Percentiles rank a stretch among this genome's conserved stretches.
Conservation (phyloP, 169 alveolate species). For the Perkinsus marinus region DNA sequence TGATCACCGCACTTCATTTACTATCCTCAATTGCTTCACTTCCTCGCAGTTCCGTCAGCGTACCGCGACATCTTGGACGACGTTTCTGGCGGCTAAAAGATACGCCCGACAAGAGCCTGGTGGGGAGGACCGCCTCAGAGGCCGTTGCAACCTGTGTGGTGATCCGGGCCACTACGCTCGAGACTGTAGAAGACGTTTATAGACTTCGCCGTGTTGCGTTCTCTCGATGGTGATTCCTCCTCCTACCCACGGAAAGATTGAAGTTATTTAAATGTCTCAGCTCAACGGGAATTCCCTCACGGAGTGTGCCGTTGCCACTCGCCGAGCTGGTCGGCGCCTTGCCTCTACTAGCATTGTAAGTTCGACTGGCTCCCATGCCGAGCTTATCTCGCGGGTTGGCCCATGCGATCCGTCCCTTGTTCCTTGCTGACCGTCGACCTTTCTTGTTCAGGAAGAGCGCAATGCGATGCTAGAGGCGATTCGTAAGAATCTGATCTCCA, state of each 20-base stretch:
- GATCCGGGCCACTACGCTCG: neutral
- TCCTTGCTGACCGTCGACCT: neutral
- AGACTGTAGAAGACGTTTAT: neutral
- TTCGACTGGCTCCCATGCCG: neutral
- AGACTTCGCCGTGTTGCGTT: neutral
- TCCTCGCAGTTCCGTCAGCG: neutral
- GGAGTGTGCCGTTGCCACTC: neutral
- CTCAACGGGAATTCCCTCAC: neutral
- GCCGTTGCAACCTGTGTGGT: neutral
- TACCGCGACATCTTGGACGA: neutral
- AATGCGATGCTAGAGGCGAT: conserved; percentile 10
- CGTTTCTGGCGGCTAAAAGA: neutral
- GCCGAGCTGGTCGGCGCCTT: neutral
- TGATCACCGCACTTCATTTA: neutral
- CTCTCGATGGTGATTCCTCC: too few species aligned
- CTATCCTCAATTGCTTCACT: neutral
- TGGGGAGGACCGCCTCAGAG: neutral
- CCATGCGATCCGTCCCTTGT: neutral
- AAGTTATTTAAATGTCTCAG: neutral
- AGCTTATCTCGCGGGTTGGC: neutral
- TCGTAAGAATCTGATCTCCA: neutral
- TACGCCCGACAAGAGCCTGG: neutral
- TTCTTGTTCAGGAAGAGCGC: conserved; percentile 1
- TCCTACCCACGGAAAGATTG: too few species aligned
- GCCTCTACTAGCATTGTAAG: neutral